Base-by-base conservation (phyloP, 345 rosid genomes). In the Abelmoschus esculentus region DNA sequence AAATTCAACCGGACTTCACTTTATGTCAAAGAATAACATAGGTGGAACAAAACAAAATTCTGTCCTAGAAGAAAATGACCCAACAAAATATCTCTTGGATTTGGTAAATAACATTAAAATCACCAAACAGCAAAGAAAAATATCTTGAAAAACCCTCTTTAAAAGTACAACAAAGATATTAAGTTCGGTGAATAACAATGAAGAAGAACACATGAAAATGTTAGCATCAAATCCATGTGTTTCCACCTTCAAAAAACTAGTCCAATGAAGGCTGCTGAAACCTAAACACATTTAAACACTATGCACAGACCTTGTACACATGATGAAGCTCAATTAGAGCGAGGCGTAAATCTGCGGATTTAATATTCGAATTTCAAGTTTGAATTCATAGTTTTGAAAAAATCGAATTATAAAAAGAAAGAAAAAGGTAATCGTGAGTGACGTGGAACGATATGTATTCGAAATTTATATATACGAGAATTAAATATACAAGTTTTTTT, bases 61-160 rank as follows among this genome's bases (percentile, higher is more conserved):
- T 46, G 36, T 46, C 69, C 56, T 8, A 7, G 8, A 26, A 46
- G 38, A 66, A 40, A 22, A 55, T 55, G 26, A 55, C 12, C 38
- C 56, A 3, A 26, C 34, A 15, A 65, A 66, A 28, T 14, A 46
- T 46, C 38, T 46, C 2, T 14, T 28, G 50, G 29, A 38, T 47
- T 66, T 9, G 42, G 70, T 49, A 66, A 46, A 66, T 66, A 7
- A 15, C 69, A 28, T 47, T 28, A 66, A 42, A 14, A 54, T 22
- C 9, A 3, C 14, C 59, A 29, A 19, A 55, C 29, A 10, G 3
- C 29, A 19, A 10, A 55, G 26, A 22, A 55, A 19, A 17, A 22
- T 17, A 17, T 17, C 19, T 10, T 40, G 9, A 17, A 22, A 55
- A 54, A 3, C 1, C 26, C 26, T 22, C 26, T 22, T 22, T 22